These are phyloP conservation scores for Pythium myriotylum DNA, from an alignment of 352 stramenopile species.

Conservation along the genomic window DNA sequence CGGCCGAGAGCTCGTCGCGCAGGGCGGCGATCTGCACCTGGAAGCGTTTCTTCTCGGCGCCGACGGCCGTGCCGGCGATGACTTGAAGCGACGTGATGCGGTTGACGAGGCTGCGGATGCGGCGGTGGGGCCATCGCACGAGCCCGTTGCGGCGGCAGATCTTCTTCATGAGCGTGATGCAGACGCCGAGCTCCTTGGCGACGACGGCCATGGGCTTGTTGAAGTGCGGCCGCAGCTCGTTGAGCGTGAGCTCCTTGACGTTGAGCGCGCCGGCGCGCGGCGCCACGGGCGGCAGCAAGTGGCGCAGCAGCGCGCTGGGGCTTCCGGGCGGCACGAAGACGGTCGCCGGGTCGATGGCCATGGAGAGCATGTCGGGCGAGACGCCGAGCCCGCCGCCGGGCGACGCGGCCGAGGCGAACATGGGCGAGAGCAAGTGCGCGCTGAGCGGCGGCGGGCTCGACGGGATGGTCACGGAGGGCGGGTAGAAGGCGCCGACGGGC, in stretches of 20 bases:
- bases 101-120: conserved; percentile 83
- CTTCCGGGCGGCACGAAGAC: conserved; percentile 46
- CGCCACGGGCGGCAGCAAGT: conserved; percentile 45
- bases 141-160: conserved; percentile 85
- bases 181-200: conserved; percentile 81
- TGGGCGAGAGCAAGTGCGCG: conserved; percentile 25
- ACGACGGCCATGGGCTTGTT: conserved; percentile 86
- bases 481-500: conserved; percentile 35
- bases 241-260: conserved; percentile 80
- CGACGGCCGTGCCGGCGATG: conserved; percentile 48
- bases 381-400: conserved; percentile 26
- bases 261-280: conserved; percentile 33
- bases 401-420: conserved; percentile 24
- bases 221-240: conserved; percentile 81
- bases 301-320: conserved; percentile 42
- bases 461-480: conserved; percentile 30
- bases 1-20: conserved; percentile 67
- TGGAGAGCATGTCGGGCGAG: conserved; percentile 52
- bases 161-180: conserved; percentile 89
- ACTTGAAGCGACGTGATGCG: conserved; percentile 78
- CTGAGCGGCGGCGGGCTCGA: conserved; percentile 21
- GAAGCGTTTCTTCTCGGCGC: conserved; percentile 63
- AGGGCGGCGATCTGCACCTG: conserved; percentile 61
- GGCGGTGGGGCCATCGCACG: conserved; percentile 78
- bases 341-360: conserved; percentile 35